Evolutionary conservation across 1,284 basidiomycete genomes (phyloP).

Genomic region (Tilletia walkeri): DNA sequence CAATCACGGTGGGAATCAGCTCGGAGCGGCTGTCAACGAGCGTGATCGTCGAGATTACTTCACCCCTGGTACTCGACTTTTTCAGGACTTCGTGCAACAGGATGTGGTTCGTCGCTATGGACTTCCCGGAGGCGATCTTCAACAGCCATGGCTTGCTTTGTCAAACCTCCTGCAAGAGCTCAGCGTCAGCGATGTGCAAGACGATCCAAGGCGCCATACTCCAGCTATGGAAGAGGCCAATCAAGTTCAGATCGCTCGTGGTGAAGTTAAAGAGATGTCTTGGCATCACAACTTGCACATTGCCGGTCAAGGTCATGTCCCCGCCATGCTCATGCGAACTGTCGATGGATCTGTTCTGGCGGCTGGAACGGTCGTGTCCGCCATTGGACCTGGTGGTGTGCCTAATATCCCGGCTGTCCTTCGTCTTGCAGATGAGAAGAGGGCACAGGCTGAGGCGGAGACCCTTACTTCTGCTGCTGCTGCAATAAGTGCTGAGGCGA

Average conservation of each 20-base stretch:
- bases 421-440: constrained; percentile 13
- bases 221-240: not conserved
- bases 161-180: constrained; percentile 25
- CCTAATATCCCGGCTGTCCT: constrained; percentile 40
- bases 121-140: not conserved
- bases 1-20: constrained; percentile 19
- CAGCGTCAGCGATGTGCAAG: constrained; percentile 19
- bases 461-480: not conserved
- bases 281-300: constrained; percentile 32
- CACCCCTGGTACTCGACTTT: constrained; percentile 50
- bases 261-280: constrained; percentile 24
- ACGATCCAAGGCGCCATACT: not conserved
- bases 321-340: constrained; percentile 25
- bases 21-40: constrained; percentile 50
- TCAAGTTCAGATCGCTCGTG: not conserved
- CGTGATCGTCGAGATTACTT: constrained; percentile 55
- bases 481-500: not conserved
- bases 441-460: not conserved
- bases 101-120: constrained; percentile 41
- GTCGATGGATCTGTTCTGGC: constrained; percentile 20
- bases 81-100: constrained; percentile 42
- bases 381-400: constrained; percentile 49
- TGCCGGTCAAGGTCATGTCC: constrained; percentile 12
- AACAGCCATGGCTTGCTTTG: constrained; percentile 14
- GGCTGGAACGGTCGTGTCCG: constrained; percentile 45